Evolutionary conservation across 75 land plant species (phyloP).

Genomic region (Azolla pinnata): DNA sequence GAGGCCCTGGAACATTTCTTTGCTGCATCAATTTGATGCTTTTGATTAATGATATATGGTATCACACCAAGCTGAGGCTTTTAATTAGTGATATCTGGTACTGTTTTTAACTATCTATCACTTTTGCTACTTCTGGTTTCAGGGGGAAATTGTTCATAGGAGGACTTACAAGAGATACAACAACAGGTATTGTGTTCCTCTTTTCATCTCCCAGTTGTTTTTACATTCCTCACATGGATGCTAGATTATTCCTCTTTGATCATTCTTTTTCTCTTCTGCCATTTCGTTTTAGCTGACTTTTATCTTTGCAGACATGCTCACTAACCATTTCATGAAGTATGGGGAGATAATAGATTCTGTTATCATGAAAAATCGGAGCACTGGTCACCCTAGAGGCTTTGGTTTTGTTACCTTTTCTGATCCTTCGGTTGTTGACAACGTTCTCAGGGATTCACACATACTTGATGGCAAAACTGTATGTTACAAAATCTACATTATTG

Average conservation of each 20-base stretch:
- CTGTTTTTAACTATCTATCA: slow-evolving; percentile 14
- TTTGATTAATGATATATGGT: no score
- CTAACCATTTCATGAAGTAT: slow-evolving; percentile 53
- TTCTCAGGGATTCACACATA: slow-evolving; percentile 47
- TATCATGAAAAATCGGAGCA: slow-evolving; percentile 55
- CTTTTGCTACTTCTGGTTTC: slow-evolving; percentile 2
- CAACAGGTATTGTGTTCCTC: slow-evolving; percentile 11
- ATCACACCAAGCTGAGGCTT: no score
- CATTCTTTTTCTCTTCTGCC: background rate
- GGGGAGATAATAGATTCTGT: slow-evolving; percentile 70
- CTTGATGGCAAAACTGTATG: slow-evolving; percentile 61
- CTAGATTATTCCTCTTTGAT: background rate
- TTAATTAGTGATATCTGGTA: no score
- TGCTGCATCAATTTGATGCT: no score
- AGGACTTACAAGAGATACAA: slow-evolving; percentile 20
- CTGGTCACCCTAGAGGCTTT: slow-evolving; percentile 61
- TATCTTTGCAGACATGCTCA: slow-evolving; percentile 38
- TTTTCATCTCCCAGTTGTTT: background rate
- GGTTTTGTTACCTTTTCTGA: slow-evolving; percentile 75
- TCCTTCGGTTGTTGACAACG: slow-evolving; percentile 40
- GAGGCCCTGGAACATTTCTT: no score
- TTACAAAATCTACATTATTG: no score
- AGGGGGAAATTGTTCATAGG: slow-evolving; percentile 30
- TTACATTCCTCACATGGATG: background rate
- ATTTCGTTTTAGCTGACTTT: background rate